A percentile compares a stretch with the other conserved stretches of the same genome.
Evolutionary conservation across 345 rosid genomes (phyloP).

Genomic region (Pelargonium nanum): DNA sequence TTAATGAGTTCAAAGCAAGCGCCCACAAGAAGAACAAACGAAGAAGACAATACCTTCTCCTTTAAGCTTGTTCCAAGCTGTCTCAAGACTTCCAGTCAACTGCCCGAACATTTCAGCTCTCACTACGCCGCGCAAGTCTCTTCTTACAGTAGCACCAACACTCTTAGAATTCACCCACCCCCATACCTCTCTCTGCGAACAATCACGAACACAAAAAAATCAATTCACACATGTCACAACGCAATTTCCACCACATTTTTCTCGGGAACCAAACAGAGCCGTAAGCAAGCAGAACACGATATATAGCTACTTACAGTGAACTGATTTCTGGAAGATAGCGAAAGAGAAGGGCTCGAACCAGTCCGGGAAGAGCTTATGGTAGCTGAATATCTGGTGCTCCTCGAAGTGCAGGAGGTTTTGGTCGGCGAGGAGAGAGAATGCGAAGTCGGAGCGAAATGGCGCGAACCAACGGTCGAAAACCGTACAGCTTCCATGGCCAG

Average conservation of each 20-base stretch:
- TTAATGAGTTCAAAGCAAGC: not conserved
- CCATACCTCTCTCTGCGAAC: slow-evolving; percentile 52
- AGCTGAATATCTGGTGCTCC: slow-evolving; percentile 17
- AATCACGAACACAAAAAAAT: not conserved
- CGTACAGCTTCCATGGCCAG: slow-evolving; percentile 48
- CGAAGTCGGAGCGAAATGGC: slow-evolving; percentile 28
- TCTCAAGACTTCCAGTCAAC: slow-evolving; percentile 79
- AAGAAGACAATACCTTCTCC: slow-evolving; percentile 60
- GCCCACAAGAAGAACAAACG: not conserved
- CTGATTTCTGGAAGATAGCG: slow-evolving; percentile 39
- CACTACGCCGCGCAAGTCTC: slow-evolving; percentile 37
- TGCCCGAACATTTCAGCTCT: slow-evolving; percentile 96
- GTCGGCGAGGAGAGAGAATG: slow-evolving; percentile 10
- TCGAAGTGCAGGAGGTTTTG: slow-evolving; percentile 15
- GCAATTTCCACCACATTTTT: not conserved
- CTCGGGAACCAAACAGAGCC: not conserved
- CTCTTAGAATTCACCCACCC: slow-evolving; percentile 48
- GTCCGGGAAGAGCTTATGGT: slow-evolving; percentile 30
- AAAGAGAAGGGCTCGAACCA: slow-evolving; percentile 27
- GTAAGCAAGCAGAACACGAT: too few relatives aligned
- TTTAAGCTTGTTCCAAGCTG: slow-evolving; percentile 97
- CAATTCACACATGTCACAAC: not conserved
- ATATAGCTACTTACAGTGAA: slow-evolving; percentile 43
- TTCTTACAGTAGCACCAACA: slow-evolving; percentile 24
- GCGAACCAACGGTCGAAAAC: slow-evolving; percentile 34